Conservation (phyloP, 805 yeast genomes). For the Teunomyces gatunensis region DNA sequence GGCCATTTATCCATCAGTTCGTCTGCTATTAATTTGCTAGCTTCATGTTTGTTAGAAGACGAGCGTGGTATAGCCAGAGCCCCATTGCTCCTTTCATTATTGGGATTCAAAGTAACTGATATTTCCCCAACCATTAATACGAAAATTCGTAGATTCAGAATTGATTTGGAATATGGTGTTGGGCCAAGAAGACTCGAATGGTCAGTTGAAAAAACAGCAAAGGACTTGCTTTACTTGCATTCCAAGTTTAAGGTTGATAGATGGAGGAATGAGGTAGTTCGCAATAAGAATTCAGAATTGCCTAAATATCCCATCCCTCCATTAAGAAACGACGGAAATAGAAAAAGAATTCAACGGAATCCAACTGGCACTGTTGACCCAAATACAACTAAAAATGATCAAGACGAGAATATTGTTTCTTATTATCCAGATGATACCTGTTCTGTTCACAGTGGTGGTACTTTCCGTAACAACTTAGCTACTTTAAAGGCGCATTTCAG, state of each 20-base stretch:
- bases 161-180: conserved; percentile 89
- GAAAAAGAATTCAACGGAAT: neutral
- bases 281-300: conserved; percentile 35
- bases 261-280: conserved; percentile 32
- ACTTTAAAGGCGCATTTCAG: conserved; percentile 31
- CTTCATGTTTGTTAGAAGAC: conserved; percentile 72
- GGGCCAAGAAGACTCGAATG: conserved; percentile 77
- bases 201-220: conserved; percentile 70
- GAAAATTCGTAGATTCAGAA: conserved; percentile 48
- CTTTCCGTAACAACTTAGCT: conserved; percentile 25
- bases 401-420: neutral
- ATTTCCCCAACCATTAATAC: conserved; percentile 38
- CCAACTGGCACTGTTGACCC: neutral
- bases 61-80: conserved; percentile 76
- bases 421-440: conserved; percentile 14
- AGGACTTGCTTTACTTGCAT: conserved; percentile 72
- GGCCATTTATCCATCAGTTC: conserved; percentile 58
- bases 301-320: conserved; percentile 48
- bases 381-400: neutral
- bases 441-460: conserved; percentile 15
- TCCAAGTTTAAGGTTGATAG: conserved; percentile 56
- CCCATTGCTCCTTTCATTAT: conserved; percentile 72
- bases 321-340: conserved; percentile 14
- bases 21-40: conserved; percentile 72
- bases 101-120: conserved; percentile 63